Base-by-base conservation (phyloP, 1,139 yeast genomes). In the Sugiyamaella novakii region DNA sequence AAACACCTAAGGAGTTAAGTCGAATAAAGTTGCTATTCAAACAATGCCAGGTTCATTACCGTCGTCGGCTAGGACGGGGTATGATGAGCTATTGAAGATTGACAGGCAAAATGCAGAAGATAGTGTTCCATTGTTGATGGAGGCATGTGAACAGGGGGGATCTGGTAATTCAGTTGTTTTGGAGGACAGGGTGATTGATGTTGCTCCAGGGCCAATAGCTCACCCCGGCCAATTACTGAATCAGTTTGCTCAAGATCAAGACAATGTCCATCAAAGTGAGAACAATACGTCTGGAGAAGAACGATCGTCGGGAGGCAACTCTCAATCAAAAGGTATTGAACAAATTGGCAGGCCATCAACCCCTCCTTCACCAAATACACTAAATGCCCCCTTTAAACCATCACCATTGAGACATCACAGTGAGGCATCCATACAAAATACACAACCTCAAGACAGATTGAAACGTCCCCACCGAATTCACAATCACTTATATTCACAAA, bases 31-130 rank as follows among this genome's bases (percentile, higher is more conserved):
- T 22, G n/a, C 12, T 37, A 14, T 25, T 22, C 19, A 19, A 7
- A 15, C n/a, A 28, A 39, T 39, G 43, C 27, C 43, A 2, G 43
- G n/a, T 6, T 22, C 43, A 5, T 33, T 21, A 5, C 19, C 33
- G 11, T 24, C 39, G 22, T 43, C 40, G 34, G 43, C 46, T 12
- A 27, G 46, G n/a, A 47, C 46, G 8, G 50, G 50, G n/a, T 47
- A 47, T 27, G 50, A 47, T 29, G 43, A 41, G 21, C 39, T 47
- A 8, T n/a, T 47, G n/a, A 35, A 15, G 8, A 15, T 47, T 28
- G 50, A 47, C 24, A 36, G 47, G 14, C 21, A 42, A 35, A 36
- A 30, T 4, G 44, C 36, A 11, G 50, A 36, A 27, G 41, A 47
- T 28, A 35, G 18, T 14, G 29, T 22, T 19, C 28, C 43, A 1